Evolutionary conservation across 2,329 filamentous ascomycete genomes (phyloP).

Genomic region (Venturia oleaginea): DNA sequence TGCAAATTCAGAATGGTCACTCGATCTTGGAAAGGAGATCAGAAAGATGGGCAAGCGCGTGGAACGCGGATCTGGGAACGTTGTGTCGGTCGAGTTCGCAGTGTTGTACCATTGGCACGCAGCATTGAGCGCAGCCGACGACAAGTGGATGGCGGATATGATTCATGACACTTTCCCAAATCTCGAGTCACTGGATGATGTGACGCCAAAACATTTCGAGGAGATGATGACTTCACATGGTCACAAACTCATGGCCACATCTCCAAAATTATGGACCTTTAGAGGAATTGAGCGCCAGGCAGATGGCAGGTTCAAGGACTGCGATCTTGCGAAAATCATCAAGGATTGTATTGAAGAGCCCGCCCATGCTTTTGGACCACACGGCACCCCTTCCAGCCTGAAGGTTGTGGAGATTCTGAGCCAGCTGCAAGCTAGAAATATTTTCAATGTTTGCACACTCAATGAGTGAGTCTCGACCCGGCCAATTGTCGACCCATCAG

Average conservation of each 20-base stretch:
- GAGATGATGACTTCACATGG: conserved; percentile 33
- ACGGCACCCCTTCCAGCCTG: conserved; percentile 27
- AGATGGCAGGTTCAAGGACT: conserved; percentile 59
- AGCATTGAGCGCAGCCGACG: conserved; percentile 36
- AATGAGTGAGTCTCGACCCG: conserved; percentile 32
- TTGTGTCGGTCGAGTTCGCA: conserved; percentile 38
- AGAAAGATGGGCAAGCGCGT: conserved; percentile 32
- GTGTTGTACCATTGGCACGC: conserved; percentile 42
- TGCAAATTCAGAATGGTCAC: conserved; percentile 37
- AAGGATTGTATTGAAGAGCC: conserved; percentile 56
- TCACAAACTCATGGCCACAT: conserved; percentile 49
- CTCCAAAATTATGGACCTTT: conserved; percentile 41
- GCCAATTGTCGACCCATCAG: no score
- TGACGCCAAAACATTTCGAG: conserved; percentile 34
- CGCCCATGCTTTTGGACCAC: conserved; percentile 40
- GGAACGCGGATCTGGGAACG: conserved; percentile 35
- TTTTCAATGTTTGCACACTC: conserved; percentile 38
- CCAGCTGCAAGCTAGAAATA: conserved; percentile 32
- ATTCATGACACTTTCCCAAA: conserved; percentile 28
- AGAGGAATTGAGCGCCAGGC: conserved; percentile 50
- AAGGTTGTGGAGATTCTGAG: conserved; percentile 36
- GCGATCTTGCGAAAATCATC: conserved; percentile 62
- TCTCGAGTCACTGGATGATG: conserved; percentile 34
- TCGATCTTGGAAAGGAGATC: conserved; percentile 38
- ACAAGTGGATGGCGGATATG: conserved; percentile 37